Conservation (phyloP, 495 filamentous ascomycete genomes). For the Hyphodiscus hymeniophilus region DNA sequence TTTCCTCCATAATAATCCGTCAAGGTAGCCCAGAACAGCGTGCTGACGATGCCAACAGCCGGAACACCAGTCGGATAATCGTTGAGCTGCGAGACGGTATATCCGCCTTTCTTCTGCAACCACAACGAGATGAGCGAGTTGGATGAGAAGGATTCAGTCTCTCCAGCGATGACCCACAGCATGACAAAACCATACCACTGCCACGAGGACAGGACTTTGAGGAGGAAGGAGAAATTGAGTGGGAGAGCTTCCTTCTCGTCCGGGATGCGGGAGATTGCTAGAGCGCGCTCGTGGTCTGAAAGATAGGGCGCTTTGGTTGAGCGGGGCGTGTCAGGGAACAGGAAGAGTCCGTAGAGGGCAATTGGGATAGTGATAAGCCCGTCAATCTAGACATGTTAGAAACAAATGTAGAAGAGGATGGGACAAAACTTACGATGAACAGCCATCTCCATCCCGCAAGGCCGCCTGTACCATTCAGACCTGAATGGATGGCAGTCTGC, state of each 20-base stretch:
- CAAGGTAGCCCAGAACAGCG: conserved; percentile 43
- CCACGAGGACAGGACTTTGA: conserved; percentile 31
- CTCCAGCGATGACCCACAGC: conserved; percentile 40
- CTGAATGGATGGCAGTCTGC: conserved; percentile 47
- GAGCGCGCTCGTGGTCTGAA: conserved; percentile 29
- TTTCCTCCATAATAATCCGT: conserved; percentile 43
- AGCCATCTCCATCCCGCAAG: conserved; percentile 60
- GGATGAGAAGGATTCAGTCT: conserved; percentile 42
- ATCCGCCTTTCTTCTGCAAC: conserved; percentile 33
- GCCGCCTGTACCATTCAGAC: conserved; percentile 40
- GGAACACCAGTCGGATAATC: conserved; percentile 40
- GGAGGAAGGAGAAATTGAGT: neutral
- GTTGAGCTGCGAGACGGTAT: conserved; percentile 38
- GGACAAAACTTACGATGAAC: conserved; percentile 35
- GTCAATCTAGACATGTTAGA: conserved; percentile 23
- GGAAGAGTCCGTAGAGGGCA: conserved; percentile 47
- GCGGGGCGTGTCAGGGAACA: conserved; percentile 52
- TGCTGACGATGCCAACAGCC: conserved; percentile 41
- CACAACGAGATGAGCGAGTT: conserved; percentile 38
- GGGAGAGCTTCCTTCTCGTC: conserved; percentile 19
- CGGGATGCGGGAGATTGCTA: conserved; percentile 39
- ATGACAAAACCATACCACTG: conserved; percentile 43
- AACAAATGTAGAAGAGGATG: neutral
- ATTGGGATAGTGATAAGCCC: conserved; percentile 41
- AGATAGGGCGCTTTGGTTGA: conserved; percentile 48